Base-by-base conservation (phyloP, 148 eudicot species). In the Rhododendron vialii region DNA sequence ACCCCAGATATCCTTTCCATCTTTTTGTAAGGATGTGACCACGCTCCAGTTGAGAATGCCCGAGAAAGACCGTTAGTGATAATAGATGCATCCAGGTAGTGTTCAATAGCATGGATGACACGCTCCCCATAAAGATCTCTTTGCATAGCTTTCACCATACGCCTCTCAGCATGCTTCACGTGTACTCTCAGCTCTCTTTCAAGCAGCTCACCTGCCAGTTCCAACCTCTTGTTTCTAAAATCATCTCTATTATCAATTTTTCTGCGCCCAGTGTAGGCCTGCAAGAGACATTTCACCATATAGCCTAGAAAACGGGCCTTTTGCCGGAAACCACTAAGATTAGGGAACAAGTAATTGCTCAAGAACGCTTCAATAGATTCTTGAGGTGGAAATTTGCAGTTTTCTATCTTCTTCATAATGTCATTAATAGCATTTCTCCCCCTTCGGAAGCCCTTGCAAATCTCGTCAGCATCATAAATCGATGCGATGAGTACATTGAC, bases 281-380 rank as follows among this genome's bases (percentile, higher is more conserved):
- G 88, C 87, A 97, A 87, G 30, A 97, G 94, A 83, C 95, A 93
- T 80, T 94, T 97, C 22, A 94, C 94, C 99, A 95, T 95, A 85
- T 95, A 97, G 3, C 91, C 99, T 36, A 97, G 94, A 85, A 92
- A 97, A 2, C 98, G 94, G 51, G 99, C 98, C 90, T 97, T 97
- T 82, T 88, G 92, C 82, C 82, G 89, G 30, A 81, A 83, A 50
- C 95, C 93, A 35, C 24, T 81, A 14, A 97, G 92, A 81, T 88
- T 88, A 5, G 98, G 95, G 87, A 97, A 97, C n/a, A 97, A 89
- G 69, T 88, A 87, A 17, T 43, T 82, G 5, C 38, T 85, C 8
- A 97, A 82, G 85, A 89, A 90, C n/a, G 93, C 95, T 76, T 86
- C 90, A 30, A 92, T 87, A 24, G 98, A 84, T 85, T 95, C 96